These are phyloP conservation scores for Xylariales sp. DNA, from an alignment of 2,329 filamentous ascomycete species.

Conservation along the genomic window DNA sequence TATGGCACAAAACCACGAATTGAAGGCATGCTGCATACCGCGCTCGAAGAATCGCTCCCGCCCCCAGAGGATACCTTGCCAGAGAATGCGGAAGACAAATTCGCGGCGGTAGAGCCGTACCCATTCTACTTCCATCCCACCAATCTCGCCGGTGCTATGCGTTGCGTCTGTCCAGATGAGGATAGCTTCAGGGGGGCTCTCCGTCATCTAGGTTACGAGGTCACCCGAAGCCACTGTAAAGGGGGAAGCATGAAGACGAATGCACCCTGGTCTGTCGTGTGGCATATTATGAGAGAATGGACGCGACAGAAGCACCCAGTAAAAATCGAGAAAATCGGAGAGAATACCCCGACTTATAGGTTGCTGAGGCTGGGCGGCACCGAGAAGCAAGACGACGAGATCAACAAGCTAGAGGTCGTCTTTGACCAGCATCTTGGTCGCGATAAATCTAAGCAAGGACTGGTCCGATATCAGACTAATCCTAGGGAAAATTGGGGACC, in stretches of 20 bases:
- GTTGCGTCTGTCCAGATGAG: constrained; percentile 82
- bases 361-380: constrained; percentile 67
- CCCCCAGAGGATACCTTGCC: constrained; percentile 45
- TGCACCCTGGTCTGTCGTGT: constrained; percentile 88
- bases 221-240: constrained; percentile 88
- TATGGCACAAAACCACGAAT: constrained; percentile 87
- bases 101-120: constrained; percentile 75
- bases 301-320: constrained; percentile 82
- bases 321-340: constrained; percentile 76
- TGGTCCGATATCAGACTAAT: constrained; percentile 90
- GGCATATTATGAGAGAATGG: constrained; percentile 96
- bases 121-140: constrained; percentile 91
- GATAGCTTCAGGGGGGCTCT: constrained; percentile 85
- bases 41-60: constrained; percentile 76
- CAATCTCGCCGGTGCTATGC: constrained; percentile 78
- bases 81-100: constrained; percentile 57
- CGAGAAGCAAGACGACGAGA: constrained; percentile 44
- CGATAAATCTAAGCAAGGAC: constrained; percentile 72
- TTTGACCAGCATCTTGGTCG: constrained; percentile 86
- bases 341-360: constrained; percentile 76
- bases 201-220: constrained; percentile 81
- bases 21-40: constrained; percentile 90
- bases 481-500: constrained; percentile 95
- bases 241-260: constrained; percentile 93
- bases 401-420: constrained; percentile 57